A percentile compares a stretch with the other conserved stretches of the same genome.
Conservation (phyloP, 2,329 filamentous ascomycete species). For the Stagonosporopsis rhizophila region DNA sequence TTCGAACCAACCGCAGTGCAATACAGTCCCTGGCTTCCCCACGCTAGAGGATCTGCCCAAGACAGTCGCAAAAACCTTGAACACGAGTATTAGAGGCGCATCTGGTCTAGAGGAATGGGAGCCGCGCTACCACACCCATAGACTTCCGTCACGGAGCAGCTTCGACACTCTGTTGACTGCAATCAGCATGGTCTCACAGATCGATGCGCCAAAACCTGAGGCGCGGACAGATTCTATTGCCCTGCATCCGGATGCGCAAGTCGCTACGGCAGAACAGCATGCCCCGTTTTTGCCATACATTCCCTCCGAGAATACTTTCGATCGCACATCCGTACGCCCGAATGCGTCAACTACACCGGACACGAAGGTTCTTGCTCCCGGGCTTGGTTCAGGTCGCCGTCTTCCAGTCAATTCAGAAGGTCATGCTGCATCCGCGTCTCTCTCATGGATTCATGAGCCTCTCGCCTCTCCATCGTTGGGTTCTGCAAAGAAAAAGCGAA, state of each 20-base stretch:
- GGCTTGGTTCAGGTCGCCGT: neutral
- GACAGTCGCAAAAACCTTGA: slow-evolving; percentile 14
- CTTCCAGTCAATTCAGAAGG: neutral
- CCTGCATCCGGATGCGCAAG: slow-evolving; percentile 31
- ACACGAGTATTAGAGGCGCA: neutral
- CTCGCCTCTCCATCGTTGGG: neutral
- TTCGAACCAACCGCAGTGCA: neutral
- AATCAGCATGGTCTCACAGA: slow-evolving; percentile 32
- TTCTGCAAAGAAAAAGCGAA: slow-evolving; percentile 9
- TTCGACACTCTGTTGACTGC: slow-evolving; percentile 35
- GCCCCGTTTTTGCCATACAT: neutral
- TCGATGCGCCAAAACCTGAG: slow-evolving; percentile 36
- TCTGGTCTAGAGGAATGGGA: neutral
- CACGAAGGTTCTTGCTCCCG: neutral
- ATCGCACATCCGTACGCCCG: neutral
- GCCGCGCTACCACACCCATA: slow-evolving; percentile 12
- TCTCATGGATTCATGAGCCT: neutral
- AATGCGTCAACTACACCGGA: neutral
- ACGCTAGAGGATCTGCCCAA: slow-evolving; percentile 23
- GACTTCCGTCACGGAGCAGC: slow-evolving; percentile 16
- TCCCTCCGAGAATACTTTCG: neutral
- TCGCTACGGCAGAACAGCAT: slow-evolving; percentile 25
- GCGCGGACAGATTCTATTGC: slow-evolving; percentile 33
- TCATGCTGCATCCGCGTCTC: neutral
- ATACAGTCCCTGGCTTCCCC: slow-evolving; percentile 20